Base-by-base conservation (phyloP, 2,329 filamentous ascomycete species). In the Bipolaris zeicola region DNA sequence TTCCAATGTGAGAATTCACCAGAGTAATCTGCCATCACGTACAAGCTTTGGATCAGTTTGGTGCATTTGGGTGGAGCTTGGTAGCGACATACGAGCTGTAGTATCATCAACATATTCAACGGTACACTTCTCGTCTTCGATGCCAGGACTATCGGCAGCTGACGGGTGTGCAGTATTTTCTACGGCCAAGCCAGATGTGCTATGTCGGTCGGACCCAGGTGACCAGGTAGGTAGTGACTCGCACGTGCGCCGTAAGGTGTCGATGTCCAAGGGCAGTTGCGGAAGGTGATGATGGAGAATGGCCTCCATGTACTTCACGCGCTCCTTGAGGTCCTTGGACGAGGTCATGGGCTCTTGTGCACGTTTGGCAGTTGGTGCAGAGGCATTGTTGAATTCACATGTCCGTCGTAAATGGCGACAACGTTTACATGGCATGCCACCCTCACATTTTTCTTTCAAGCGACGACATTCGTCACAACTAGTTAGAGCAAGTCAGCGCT, bases 371-470 rank as follows among this genome's bases (percentile, higher is more conserved):
- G 24, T 31, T 22, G 39, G 38, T 47, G 49, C 43, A 47, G 61
- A 44, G 14, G 41, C 13, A 41, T 37, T 46, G 31, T 46, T 61
- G 52, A 57, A 59, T 51, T 60, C 46, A 68, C 82, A 84, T 62
- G 79, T 78, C 41, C 82, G 78, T 56, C 78, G 79, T 61, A 83
- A 79, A 56, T 80, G 81, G 54, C 79, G 75, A 65, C 82, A 85
- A 52, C 83, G 74, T 44, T 81, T 79, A 64, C 82, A 85, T 1
- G 83, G 83, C 16, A 82, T 76, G 47, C 82, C 83, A 44, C 82
- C 83, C 62, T 84, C 82, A 63, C 82, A 85, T 71, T 84, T 83
- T 68, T 85, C 82, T 65, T 85, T 85, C 55, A 82, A 78, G 59
- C 81, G 77, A 56, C 82, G 81, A 68, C 82, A 85, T 50, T 80